A percentile compares a stretch with the other conserved stretches of the same genome.
Evolutionary conservation across 129 eudicot species (phyloP).

Genomic region (Pseudognaphalium luteoalbum): DNA sequence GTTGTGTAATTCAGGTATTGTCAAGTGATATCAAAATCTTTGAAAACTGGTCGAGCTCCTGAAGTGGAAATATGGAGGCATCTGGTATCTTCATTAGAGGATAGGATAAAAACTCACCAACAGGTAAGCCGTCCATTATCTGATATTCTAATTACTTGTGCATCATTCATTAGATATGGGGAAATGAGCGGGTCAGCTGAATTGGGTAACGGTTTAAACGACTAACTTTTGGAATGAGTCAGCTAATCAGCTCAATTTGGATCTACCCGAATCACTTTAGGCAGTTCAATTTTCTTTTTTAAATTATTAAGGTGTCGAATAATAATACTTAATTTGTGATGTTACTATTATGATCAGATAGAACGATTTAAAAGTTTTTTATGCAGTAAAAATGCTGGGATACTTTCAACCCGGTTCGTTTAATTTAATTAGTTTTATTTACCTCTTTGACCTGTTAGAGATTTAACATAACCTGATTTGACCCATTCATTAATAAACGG

Average conservation of each 20-base stretch:
- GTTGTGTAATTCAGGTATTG: conserved; percentile 64
- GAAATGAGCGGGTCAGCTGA: background rate
- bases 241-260: background rate
- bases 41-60: conserved; percentile 82
- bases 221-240: background rate
- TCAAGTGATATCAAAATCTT: conserved; percentile 70
- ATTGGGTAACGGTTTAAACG: background rate
- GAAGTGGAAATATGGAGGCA: conserved; percentile 78
- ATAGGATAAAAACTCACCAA: conserved; percentile 84
- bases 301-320: background rate
- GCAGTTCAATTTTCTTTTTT: background rate
- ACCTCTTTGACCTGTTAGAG: background rate
- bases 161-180: background rate
- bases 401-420: background rate
- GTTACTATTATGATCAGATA: background rate
- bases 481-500: background rate
- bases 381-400: background rate
- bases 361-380: background rate
- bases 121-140: conserved; percentile 49
- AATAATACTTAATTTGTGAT: background rate
- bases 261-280: background rate
- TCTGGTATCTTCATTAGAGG: conserved; percentile 72
- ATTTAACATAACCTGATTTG: background rate
- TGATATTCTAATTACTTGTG: background rate
- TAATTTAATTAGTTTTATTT: background rate